These are phyloP conservation scores for Aspergillus spinulosporus DNA, from an alignment of 2,329 filamentous ascomycete genomes.

Conservation along the genomic window DNA sequence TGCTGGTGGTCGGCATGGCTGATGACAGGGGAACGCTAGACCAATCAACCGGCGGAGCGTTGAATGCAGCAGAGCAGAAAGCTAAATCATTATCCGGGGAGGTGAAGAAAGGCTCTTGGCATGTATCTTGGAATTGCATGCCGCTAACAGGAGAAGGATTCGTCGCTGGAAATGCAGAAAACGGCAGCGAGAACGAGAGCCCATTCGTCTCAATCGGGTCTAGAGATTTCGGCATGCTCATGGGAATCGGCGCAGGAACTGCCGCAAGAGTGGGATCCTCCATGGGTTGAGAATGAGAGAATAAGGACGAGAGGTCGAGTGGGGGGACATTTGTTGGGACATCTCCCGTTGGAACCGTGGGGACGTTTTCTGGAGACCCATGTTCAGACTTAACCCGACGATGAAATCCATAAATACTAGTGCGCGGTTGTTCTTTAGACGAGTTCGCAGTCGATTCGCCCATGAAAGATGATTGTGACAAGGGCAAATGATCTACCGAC, in stretches of 20 bases:
- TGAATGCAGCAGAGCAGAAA: constrained; percentile 40
- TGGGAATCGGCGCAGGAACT: constrained; percentile 26
- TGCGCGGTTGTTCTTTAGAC: constrained; percentile 32
- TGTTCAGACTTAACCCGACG: constrained; percentile 49
- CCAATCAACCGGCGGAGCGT: constrained; percentile 50
- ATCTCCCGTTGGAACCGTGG: constrained; percentile 30
- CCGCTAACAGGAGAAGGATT: constrained; percentile 35
- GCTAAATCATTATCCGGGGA: constrained; percentile 46
- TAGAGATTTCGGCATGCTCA: constrained; percentile 33
- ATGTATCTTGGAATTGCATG: constrained; percentile 41
- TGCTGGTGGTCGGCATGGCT: constrained; percentile 41
- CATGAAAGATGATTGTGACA: constrained; percentile 34
- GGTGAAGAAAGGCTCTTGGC: constrained; percentile 44
- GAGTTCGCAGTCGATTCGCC: constrained; percentile 31
- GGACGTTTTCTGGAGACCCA: constrained; percentile 46
- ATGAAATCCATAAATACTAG: constrained; percentile 30
- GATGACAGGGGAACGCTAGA: constrained; percentile 48
- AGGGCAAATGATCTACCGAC: constrained; percentile 55
- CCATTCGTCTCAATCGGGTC: constrained; percentile 38
- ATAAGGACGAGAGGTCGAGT: constrained; percentile 36
- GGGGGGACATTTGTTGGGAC: constrained; percentile 25
- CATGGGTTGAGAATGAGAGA: constrained; percentile 28
- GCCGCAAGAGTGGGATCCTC: constrained; percentile 26
- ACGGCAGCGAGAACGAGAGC: constrained; percentile 39
- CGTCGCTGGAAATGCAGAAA: constrained; percentile 38